Evolutionary conservation across 2,329 filamentous ascomycete species (phyloP).

Genomic region (Hypoxylon sp.): DNA sequence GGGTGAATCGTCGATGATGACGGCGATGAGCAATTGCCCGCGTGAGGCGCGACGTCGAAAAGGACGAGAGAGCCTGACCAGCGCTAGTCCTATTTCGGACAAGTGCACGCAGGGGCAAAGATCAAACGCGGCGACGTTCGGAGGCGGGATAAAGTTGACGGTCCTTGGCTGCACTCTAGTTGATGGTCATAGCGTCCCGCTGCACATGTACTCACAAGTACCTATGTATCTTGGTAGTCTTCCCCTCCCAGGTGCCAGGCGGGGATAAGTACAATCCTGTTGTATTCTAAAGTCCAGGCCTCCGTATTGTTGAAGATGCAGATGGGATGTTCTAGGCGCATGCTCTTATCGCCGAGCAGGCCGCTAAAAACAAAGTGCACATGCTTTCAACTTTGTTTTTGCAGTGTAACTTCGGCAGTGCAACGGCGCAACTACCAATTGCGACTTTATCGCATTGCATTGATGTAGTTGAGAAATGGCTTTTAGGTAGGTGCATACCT

Average conservation of each 20-base stretch:
- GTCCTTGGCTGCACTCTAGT: constrained; percentile 11
- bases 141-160: constrained; percentile 34
- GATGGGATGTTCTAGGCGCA: not conserved
- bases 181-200: constrained; percentile 33
- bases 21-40: constrained; percentile 40
- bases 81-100: constrained; percentile 45
- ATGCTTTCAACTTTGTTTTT: not conserved
- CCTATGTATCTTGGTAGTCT: not conserved
- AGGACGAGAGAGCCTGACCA: constrained; percentile 46
- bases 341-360: not conserved
- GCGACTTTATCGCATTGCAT: not conserved
- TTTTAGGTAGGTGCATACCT: no score
- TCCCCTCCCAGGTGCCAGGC: not conserved
- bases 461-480: no score
- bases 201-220: not conserved
- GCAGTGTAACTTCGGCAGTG: not conserved
- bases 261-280: no score
- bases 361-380: constrained; percentile 6
- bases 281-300: no score
- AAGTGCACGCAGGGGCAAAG: constrained; percentile 43
- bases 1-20: constrained; percentile 42
- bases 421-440: constrained; percentile 7
- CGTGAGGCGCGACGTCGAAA: constrained; percentile 53
- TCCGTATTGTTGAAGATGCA: no score
- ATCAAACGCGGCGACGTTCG: constrained; percentile 36